A percentile compares a stretch with the other conserved stretches of the same genome.
Conservation (phyloP, 768 basidiomycete genomes). For the Hygrophoropsis aurantiaca region DNA sequence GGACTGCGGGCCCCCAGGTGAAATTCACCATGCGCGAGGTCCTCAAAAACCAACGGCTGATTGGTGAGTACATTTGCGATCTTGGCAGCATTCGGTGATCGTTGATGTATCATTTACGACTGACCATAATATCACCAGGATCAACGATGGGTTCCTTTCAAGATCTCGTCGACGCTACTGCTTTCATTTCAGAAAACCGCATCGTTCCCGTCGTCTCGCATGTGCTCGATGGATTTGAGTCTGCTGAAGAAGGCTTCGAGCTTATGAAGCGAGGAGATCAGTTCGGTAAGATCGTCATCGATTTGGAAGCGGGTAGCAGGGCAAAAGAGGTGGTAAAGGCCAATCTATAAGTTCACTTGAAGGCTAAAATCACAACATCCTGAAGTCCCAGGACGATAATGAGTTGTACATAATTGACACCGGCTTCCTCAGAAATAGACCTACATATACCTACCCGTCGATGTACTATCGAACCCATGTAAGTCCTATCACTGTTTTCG, state of each 20-base stretch:
- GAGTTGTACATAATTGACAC: too few relatives aligned
- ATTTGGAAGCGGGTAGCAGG: too few relatives aligned
- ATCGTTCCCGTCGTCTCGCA: constrained; percentile 72
- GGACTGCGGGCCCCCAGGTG: constrained; percentile 61
- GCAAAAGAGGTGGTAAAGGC: too few relatives aligned
- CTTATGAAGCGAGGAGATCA: constrained; percentile 62
- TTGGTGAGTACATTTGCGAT: constrained; percentile 47
- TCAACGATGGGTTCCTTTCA: constrained; percentile 83
- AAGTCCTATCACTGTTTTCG: too few relatives aligned
- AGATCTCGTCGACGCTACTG: constrained; percentile 71
- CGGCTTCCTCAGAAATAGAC: too few relatives aligned
- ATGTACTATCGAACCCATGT: too few relatives aligned
- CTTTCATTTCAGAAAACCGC: constrained; percentile 62
- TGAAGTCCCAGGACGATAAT: too few relatives aligned
- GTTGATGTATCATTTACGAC: not conserved
- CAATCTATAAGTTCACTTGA: too few relatives aligned
- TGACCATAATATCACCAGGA: constrained; percentile 39
- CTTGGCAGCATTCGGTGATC: too few relatives aligned
- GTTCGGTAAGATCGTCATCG: constrained; percentile 76
- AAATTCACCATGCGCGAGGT: constrained; percentile 79
- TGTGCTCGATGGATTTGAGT: constrained; percentile 64
- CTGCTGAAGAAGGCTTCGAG: constrained; percentile 69
- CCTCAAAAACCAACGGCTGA: constrained; percentile 67
- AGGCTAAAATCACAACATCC: too few relatives aligned
- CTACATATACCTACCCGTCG: too few relatives aligned